Evolutionary conservation across 1,139 yeast species (phyloP).

Genomic region (Yamadazyma atmosphaerica): DNA sequence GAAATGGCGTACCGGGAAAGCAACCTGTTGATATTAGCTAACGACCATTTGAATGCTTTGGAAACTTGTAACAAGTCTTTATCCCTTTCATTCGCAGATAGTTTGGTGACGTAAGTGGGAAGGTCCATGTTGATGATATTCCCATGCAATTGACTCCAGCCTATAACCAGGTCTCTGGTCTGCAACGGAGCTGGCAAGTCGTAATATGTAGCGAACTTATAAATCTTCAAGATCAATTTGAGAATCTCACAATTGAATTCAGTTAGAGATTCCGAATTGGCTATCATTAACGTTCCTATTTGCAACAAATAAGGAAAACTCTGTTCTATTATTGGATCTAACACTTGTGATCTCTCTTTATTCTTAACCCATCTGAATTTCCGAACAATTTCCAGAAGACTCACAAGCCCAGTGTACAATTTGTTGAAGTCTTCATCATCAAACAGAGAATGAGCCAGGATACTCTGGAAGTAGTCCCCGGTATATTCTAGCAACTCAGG

Average conservation of each 20-base stretch:
- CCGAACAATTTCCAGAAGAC: constrained; percentile 73
- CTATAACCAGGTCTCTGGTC: constrained; percentile 52
- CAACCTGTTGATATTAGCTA: constrained; percentile 74
- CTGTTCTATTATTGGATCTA: constrained; percentile 61
- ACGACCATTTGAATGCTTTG: constrained; percentile 90
- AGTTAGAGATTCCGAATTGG: constrained; percentile 34
- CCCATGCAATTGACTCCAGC: constrained; percentile 82
- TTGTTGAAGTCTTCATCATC: constrained; percentile 51
- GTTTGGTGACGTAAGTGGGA: constrained; percentile 44
- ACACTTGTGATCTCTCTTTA: constrained; percentile 48
- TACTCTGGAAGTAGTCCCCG: constrained; percentile 49
- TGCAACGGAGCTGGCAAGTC: constrained; percentile 77
- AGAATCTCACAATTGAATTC: constrained; percentile 69
- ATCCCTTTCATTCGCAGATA: constrained; percentile 30
- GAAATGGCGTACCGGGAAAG: constrained; percentile 71
- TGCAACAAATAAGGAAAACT: constrained; percentile 70
- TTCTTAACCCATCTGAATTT: constrained; percentile 78
- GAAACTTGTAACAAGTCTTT: constrained; percentile 39
- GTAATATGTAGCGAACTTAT: constrained; percentile 78
- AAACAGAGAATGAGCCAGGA: constrained; percentile 14
- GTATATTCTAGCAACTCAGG: constrained; percentile 60
- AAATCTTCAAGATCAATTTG: constrained; percentile 72
- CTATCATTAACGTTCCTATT: constrained; percentile 62
- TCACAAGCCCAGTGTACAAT: constrained; percentile 74
- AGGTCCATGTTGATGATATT: constrained; percentile 61